Conservation (phyloP, 148 eudicot species). For the Camellia granthamiana region DNA sequence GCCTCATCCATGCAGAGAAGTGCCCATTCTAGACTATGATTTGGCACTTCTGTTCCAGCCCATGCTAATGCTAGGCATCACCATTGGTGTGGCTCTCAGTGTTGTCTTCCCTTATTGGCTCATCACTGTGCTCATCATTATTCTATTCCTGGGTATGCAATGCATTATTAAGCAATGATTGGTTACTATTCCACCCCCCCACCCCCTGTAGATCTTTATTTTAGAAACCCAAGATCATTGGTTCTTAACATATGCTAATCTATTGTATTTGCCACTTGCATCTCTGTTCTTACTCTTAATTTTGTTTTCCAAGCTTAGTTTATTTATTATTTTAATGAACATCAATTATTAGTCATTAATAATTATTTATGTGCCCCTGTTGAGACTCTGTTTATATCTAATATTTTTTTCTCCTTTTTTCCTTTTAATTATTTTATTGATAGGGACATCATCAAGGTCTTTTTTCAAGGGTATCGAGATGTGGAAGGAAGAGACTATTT, state of each 20-base stretch:
- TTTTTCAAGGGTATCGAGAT: constrained; percentile 70
- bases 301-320: background rate
- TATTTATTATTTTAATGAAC: background rate
- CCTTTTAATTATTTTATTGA: background rate
- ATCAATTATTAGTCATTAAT: background rate
- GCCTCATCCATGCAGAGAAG: constrained; percentile 85
- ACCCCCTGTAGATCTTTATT: background rate
- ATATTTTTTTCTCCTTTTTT: background rate
- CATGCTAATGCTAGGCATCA: constrained; percentile 97
- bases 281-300: background rate
- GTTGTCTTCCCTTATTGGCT: constrained; percentile 99
- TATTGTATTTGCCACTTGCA: background rate
- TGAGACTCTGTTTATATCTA: background rate
- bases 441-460: constrained; percentile 94
- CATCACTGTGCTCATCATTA: constrained; percentile 86
- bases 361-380: background rate
- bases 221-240: background rate
- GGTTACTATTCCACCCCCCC: background rate
- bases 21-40: constrained; percentile 89
- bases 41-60: constrained; percentile 95
- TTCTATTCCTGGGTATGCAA: constrained; percentile 73
- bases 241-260: background rate
- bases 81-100: constrained; percentile 83
- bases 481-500: constrained; percentile 93
- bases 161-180: background rate